These are phyloP conservation scores for Choanephora cucurbitarum DNA, from an alignment of 371 early-diverging fungal species.

Conservation along the genomic window DNA sequence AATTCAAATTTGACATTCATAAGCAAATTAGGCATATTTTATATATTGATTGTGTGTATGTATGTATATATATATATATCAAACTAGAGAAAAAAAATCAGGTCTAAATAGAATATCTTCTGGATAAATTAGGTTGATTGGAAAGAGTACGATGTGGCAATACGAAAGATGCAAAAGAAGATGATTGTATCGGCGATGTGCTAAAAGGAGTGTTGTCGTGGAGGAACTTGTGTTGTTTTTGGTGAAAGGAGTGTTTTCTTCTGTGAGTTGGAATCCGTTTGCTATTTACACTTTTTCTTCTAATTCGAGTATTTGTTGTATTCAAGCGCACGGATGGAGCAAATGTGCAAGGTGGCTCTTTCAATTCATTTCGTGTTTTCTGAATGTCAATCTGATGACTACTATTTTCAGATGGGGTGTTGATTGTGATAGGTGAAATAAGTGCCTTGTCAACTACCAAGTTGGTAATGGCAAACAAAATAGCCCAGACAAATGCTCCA, in stretches of 20 bases:
- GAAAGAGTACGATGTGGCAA: too few relatives aligned
- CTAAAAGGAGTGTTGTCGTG: too few relatives aligned
- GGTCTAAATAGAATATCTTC: neutral
- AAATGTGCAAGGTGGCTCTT: neutral
- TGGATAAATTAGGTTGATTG: neutral
- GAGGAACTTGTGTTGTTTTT: neutral
- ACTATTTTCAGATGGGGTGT: neutral
- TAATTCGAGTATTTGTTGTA: neutral
- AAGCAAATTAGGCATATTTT: neutral
- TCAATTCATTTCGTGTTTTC: neutral
- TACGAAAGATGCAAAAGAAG: too few relatives aligned
- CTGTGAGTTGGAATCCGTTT: neutral
- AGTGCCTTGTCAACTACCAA: slow-evolving; percentile 18
- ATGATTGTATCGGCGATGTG: too few relatives aligned
- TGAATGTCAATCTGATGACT: too few relatives aligned
- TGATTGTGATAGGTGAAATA: neutral
- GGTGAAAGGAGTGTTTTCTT: slow-evolving; percentile 1
- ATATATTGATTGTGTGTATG: neutral
- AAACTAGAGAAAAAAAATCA: neutral
- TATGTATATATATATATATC: neutral
- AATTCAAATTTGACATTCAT: too few relatives aligned
- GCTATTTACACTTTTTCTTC: neutral
- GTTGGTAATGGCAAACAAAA: slow-evolving; percentile 23
- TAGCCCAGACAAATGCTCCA: slow-evolving; percentile 23
- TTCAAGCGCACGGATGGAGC: too few relatives aligned